Percentiles rank a stretch among this genome's conserved stretches.
These are phyloP conservation scores for Malus fusca DNA, from an alignment of 306 rosid species.

Conservation along the genomic window DNA sequence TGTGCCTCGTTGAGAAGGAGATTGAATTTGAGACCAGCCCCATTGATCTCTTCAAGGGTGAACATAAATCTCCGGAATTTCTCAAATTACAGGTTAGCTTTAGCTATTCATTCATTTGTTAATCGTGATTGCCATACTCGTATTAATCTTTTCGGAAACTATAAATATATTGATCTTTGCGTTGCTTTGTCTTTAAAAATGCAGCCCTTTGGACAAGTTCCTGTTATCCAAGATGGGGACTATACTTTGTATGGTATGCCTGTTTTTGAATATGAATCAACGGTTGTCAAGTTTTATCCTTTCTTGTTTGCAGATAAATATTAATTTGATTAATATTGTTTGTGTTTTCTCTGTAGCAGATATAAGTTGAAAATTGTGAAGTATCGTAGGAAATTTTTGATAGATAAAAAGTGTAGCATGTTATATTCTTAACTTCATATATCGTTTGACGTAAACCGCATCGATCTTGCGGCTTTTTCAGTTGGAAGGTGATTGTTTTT, in stretches of 20 bases:
- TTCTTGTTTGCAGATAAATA: neutral
- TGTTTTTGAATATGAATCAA: neutral
- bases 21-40: conserved; percentile 38
- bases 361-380: neutral
- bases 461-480: neutral
- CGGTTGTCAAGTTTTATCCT: neutral
- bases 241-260: conserved; percentile 21
- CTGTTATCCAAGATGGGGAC: conserved; percentile 43
- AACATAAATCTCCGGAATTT: conserved; percentile 30
- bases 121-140: neutral
- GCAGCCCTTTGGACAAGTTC: conserved; percentile 40
- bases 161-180: neutral
- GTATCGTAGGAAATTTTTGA: neutral
- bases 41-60: conserved; percentile 16
- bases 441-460: neutral
- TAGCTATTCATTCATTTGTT: neutral
- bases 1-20: conserved; percentile 33
- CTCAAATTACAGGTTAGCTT: conserved; percentile 34
- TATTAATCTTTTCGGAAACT: neutral
- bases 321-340: neutral
- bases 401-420: too few relatives aligned
- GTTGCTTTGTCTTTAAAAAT: neutral
- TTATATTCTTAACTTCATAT: neutral
- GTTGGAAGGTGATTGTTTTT: neutral
- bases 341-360: neutral